Evolutionary conservation across 2,329 filamentous ascomycete genomes (phyloP).

Genomic region (Aspergillus fischeri): DNA sequence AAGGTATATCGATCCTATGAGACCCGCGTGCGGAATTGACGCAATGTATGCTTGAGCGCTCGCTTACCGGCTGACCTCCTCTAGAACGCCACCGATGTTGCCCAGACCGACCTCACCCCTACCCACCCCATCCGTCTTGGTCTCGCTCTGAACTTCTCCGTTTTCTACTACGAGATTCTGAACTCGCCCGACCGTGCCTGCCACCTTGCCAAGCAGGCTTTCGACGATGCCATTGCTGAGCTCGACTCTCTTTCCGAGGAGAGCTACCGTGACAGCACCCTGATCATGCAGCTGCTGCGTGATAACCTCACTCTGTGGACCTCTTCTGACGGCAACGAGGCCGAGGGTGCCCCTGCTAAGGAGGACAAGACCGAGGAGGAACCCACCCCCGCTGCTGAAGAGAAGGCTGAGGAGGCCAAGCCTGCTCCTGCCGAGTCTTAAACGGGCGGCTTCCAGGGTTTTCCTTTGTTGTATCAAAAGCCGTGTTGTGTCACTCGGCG

Average conservation of each 20-base stretch:
- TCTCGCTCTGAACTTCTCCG: slow-evolving; percentile 97
- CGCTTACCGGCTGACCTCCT: not conserved
- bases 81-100: slow-evolving; percentile 96
- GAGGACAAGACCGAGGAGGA: slow-evolving; percentile 55
- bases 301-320: slow-evolving; percentile 99
- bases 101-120: slow-evolving; percentile 93
- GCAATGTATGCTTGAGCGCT: not conserved
- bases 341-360: slow-evolving; percentile 57
- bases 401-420: slow-evolving; percentile 38
- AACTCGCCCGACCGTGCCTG: slow-evolving; percentile 97
- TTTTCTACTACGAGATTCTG: slow-evolving; percentile 99
- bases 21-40: not conserved
- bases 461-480: slow-evolving; percentile 25
- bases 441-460: slow-evolving; percentile 20
- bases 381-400: slow-evolving; percentile 45
- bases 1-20: slow-evolving; percentile 62
- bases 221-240: slow-evolving; percentile 97
- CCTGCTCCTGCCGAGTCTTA: slow-evolving; percentile 34
- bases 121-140: slow-evolving; percentile 98
- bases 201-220: slow-evolving; percentile 98
- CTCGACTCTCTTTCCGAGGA: slow-evolving; percentile 97
- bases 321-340: slow-evolving; percentile 80
- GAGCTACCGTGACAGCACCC: slow-evolving; percentile 96
- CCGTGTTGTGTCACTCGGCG: slow-evolving; percentile 22
- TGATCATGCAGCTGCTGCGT: slow-evolving; percentile 98